Evolutionary conservation across 768 basidiomycete genomes (phyloP), one percentile per base, ranked within the genome.

Genomic region (Grammothele lineata): DNA sequence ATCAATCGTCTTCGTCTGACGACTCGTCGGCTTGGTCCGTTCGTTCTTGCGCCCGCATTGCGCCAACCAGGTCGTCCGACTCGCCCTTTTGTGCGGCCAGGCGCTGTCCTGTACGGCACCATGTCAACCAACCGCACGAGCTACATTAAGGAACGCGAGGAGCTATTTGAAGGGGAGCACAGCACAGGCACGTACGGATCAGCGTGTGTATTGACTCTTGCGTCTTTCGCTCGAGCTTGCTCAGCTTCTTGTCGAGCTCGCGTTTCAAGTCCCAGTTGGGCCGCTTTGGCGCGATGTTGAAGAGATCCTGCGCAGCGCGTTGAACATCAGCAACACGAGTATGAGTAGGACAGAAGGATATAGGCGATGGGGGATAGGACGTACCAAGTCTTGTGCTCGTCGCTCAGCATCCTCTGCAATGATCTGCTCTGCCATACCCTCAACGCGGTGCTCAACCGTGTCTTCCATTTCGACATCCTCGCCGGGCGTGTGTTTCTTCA

Each of bases 211-310:
- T 89, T 5, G 93, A 81, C 65, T 94, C 89, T 51, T 94, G 89
- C 1, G 92, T 96, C 67, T 82, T 85, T 57, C 90, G 71, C 59
- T 96, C 93, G n/a, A 98, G 73, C 62, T 83, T 93, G 7, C 84
- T 77, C 38, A 92, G 66, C 63, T 90, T 92, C 71, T 87, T 91
- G 47, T 94, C 90, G 69, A 94, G 82, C 58, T 97, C 92, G 47
- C 92, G 81, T 65, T 93, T 94, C 58, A 96, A 72, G 64, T 95
- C 92, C 93, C 92, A 95, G 66, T 95, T 98, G 9, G 91, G 85
- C 38, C 93, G 79, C 75, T 94, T 97, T 3, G 96, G 96, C 19
- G 93, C 94, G 57, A 99, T 98, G 62, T 96, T 98, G 64, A 96
- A 90, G 37, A 96, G 74, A 62, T 95, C 91, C 93, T 95, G 60